Conservation (phyloP, 2,329 filamentous ascomycete species). For the Aaosphaeria arxii region DNA sequence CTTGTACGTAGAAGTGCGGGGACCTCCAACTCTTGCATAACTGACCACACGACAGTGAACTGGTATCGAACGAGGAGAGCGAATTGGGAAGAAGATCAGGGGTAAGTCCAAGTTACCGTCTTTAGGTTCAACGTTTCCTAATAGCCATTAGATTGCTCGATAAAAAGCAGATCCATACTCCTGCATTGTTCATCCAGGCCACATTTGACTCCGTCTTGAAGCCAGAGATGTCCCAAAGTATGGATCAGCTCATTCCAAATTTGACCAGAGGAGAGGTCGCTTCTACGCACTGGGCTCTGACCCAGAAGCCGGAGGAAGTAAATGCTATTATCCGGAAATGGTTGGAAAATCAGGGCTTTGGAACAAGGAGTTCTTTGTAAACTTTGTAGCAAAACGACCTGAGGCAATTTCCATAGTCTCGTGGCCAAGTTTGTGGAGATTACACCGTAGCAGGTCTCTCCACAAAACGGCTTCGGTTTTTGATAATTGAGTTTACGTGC, state of each 20-base stretch:
- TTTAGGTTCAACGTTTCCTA: slow-evolving; percentile 3
- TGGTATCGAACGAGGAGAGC: slow-evolving; percentile 78
- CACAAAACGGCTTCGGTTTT: too few relatives aligned
- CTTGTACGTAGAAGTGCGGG: slow-evolving; percentile 46
- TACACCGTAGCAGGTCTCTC: neutral
- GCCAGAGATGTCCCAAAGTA: slow-evolving; percentile 66
- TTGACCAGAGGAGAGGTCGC: slow-evolving; percentile 66
- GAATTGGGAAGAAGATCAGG: slow-evolving; percentile 74
- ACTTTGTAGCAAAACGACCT: neutral
- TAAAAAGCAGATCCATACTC: slow-evolving; percentile 32
- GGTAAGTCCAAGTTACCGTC: slow-evolving; percentile 21
- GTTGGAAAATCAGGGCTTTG: slow-evolving; percentile 56
- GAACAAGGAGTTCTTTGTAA: slow-evolving; percentile 43
- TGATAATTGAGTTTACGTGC: too few relatives aligned
- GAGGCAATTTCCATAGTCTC: neutral
- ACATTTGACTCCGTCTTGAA: slow-evolving; percentile 69
- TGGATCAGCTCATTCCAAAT: slow-evolving; percentile 65
- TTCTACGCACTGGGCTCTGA: slow-evolving; percentile 78
- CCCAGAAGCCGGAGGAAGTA: slow-evolving; percentile 67
- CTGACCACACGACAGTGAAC: slow-evolving; percentile 53
- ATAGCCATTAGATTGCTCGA: slow-evolving; percentile 18
- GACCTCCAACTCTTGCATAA: slow-evolving; percentile 1
- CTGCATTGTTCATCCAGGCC: slow-evolving; percentile 73
- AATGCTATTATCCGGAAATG: slow-evolving; percentile 69
- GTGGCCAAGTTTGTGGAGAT: neutral